Conservation (phyloP, 2,329 filamentous ascomycete genomes). For the Fusarium sulawesiense region DNA sequence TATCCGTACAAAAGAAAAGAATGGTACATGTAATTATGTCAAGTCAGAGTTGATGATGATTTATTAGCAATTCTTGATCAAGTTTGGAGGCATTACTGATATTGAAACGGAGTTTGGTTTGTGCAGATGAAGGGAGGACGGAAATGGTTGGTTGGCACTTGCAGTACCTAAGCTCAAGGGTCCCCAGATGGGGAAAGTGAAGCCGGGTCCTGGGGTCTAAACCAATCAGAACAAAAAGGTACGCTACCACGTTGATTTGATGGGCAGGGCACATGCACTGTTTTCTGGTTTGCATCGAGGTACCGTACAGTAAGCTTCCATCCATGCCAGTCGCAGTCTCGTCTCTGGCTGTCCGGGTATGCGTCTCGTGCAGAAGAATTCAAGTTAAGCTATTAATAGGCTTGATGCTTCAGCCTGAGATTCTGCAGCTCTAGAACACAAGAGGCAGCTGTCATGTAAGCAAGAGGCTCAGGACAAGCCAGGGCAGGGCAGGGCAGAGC, state of each 20-base stretch:
- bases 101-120: constrained; percentile 27
- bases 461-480: constrained; percentile 18
- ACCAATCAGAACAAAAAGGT: constrained; percentile 34
- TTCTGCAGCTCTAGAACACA: constrained; percentile 21
- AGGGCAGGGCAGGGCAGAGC: neutral
- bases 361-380: neutral
- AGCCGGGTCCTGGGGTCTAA: constrained; percentile 1
- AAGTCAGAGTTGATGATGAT: constrained; percentile 29
- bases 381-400: constrained; percentile 18
- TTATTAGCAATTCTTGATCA: constrained; percentile 23
- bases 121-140: constrained; percentile 6
- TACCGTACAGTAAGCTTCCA: neutral
- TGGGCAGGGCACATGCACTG: constrained; percentile 25
- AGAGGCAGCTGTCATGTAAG: constrained; percentile 27
- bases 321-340: neutral
- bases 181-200: constrained; percentile 36
- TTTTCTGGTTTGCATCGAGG: constrained; percentile 17
- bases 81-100: constrained; percentile 26
- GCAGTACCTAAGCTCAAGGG: constrained; percentile 13
- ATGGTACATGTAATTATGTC: neutral
- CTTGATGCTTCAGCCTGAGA: neutral
- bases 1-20: neutral
- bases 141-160: constrained; percentile 18
- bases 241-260: constrained; percentile 29
- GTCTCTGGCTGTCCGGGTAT: neutral